Conservation (phyloP, 2,329 filamentous ascomycete species). For the Fusarium sp. region DNA sequence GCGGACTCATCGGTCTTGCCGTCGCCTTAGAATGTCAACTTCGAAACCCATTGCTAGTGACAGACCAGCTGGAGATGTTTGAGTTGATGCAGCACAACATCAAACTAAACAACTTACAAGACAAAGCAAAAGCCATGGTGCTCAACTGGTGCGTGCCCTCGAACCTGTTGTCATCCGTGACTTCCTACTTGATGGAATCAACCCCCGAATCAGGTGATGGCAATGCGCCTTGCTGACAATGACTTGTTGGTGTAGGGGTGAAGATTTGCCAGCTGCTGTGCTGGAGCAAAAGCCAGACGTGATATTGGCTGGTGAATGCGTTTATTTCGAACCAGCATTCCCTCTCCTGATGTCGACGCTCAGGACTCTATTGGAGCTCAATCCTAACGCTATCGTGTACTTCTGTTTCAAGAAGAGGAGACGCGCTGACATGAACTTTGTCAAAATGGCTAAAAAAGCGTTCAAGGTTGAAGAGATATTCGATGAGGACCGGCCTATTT, state of each 20-base stretch:
- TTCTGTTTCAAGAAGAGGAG: slow-evolving; percentile 97
- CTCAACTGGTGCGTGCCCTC: slow-evolving; percentile 78
- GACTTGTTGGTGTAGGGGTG: slow-evolving; percentile 61
- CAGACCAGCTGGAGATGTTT: slow-evolving; percentile 89
- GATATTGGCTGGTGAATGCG: slow-evolving; percentile 94
- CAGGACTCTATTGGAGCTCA: slow-evolving; percentile 77
- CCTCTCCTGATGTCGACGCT: slow-evolving; percentile 86
- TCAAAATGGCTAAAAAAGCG: slow-evolving; percentile 75
- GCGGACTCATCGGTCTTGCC: slow-evolving; percentile 82
- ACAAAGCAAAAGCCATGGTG: slow-evolving; percentile 72
- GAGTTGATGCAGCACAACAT: slow-evolving; percentile 89
- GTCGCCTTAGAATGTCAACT: slow-evolving; percentile 68
- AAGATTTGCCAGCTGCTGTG: slow-evolving; percentile 65
- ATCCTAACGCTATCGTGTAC: slow-evolving; percentile 71
- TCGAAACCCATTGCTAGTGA: slow-evolving; percentile 74
- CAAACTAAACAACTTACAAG: slow-evolving; percentile 76
- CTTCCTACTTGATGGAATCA: slow-evolving; percentile 24
- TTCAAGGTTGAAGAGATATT: slow-evolving; percentile 72
- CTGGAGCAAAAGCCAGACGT: slow-evolving; percentile 74
- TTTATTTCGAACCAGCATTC: slow-evolving; percentile 97
- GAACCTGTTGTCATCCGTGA: slow-evolving; percentile 29
- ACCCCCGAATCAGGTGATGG: background rate
- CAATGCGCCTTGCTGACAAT: slow-evolving; percentile 34
- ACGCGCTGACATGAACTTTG: slow-evolving; percentile 80
- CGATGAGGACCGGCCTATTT: slow-evolving; percentile 69